Percentiles rank a stretch among this genome's conserved stretches.
phyloP scores from a whole-genome alignment of 2,329 filamentous ascomycete species.

The Colletotrichum cuscutae region DNA sequence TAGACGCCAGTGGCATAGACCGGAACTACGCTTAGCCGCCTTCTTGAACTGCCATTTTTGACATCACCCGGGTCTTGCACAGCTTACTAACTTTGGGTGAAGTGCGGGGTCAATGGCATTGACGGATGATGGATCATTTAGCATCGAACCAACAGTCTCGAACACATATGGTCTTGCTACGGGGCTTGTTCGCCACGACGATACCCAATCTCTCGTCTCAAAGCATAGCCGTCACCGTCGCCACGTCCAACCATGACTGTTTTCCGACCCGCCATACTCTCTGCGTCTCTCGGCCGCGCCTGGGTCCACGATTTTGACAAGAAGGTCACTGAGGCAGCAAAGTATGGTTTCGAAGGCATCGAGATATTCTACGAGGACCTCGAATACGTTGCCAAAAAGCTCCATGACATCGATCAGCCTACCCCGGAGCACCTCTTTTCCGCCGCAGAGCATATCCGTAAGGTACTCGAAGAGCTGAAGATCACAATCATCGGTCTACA shows the following conservation, averaged over 20 bases:
- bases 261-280: constrained; percentile 12
- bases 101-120: too few relatives aligned
- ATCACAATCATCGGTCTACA: constrained; percentile 75
- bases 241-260: background rate
- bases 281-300: constrained; percentile 15
- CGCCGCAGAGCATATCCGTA: constrained; percentile 66
- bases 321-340: constrained; percentile 1
- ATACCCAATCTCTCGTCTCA: too few relatives aligned
- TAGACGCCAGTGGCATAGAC: too few relatives aligned
- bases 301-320: constrained; percentile 42
- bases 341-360: constrained; percentile 68
- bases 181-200: too few relatives aligned
- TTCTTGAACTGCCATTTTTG: too few relatives aligned
- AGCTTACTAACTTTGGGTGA: too few relatives aligned
- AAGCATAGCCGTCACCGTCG: too few relatives aligned
- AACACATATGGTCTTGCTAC: too few relatives aligned
- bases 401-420: constrained; percentile 48
- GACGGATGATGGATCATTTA: too few relatives aligned
- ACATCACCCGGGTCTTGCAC: too few relatives aligned
- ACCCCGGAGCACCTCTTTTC: constrained; percentile 56
- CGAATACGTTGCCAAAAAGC: constrained; percentile 62
- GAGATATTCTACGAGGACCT: constrained; percentile 85
- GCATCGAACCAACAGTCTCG: too few relatives aligned
- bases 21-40: too few relatives aligned
- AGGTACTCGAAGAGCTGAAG: constrained; percentile 63